Evolutionary conservation across 768 basidiomycete genomes (phyloP).

Genomic region (Asterophora parasitica): DNA sequence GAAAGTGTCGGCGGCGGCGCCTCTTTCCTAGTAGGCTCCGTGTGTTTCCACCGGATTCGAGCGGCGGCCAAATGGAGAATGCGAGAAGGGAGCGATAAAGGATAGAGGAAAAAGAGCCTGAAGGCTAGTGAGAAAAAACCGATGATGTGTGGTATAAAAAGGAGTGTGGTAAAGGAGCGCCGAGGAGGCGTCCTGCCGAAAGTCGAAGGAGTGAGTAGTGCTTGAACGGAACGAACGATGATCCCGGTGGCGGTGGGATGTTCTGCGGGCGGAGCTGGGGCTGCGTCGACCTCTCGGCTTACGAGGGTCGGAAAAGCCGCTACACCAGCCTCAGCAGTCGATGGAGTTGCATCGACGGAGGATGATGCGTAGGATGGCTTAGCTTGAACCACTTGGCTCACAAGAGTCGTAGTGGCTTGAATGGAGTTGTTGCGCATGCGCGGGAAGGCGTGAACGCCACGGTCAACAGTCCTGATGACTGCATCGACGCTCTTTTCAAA

Average conservation of each 20-base stretch:
- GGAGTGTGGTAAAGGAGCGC: conserved; percentile 20
- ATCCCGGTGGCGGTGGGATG: conserved; percentile 22
- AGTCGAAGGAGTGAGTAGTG: conserved; percentile 19
- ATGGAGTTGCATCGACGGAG: conserved; percentile 24
- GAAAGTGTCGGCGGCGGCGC: conserved; percentile 12
- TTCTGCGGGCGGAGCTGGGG: conserved; percentile 43
- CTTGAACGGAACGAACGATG: conserved; percentile 30
- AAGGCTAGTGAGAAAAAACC: conserved; percentile 44
- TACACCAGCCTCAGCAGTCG: conserved; percentile 18
- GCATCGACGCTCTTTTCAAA: conserved; percentile 47
- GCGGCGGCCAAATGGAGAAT: conserved; percentile 26
- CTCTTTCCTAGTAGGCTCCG: conserved; percentile 15
- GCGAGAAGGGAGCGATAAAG: conserved; percentile 45
- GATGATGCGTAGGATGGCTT: conserved; percentile 26
- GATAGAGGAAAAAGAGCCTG: conserved; percentile 43
- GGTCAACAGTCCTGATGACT: conserved; percentile 26
- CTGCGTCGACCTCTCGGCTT: conserved; percentile 50
- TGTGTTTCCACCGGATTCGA: conserved; percentile 16
- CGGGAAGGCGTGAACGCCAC: conserved; percentile 28
- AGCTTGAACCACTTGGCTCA: conserved; percentile 31
- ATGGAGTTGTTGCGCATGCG: conserved; percentile 26
- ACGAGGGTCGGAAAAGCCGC: conserved; percentile 18
- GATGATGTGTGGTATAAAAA: conserved; percentile 35
- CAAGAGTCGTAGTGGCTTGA: conserved; percentile 33
- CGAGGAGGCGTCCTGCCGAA: conserved; percentile 11